Percentiles rank a stretch among this genome's conserved stretches.
phyloP scores from a whole-genome alignment of 805 yeast species.

The Ogataea sp. region DNA sequence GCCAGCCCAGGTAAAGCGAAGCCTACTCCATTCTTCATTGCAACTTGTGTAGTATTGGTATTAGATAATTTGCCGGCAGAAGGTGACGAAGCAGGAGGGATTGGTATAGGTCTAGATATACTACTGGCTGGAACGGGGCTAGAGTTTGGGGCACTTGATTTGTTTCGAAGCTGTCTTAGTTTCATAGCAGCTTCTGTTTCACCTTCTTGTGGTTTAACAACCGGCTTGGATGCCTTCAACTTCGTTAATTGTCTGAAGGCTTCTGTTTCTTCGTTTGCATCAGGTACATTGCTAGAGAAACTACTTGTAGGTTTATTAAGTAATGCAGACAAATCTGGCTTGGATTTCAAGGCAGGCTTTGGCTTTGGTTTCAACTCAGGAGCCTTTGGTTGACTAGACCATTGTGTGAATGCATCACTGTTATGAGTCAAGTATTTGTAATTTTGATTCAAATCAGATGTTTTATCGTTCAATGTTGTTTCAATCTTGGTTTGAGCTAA shows the following conservation, averaged over 20 bases:
- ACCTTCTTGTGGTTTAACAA: conserved; percentile 9
- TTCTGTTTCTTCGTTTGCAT: conserved; percentile 4
- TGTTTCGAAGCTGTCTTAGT: conserved; percentile 1
- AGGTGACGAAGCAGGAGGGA: not conserved
- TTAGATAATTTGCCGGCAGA: no score
- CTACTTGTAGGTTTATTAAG: no score
- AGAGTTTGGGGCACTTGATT: no score
- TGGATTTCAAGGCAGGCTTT: not conserved
- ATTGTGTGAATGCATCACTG: conserved; percentile 5
- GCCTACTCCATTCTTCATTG: conserved; percentile 2
- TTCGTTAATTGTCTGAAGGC: conserved; percentile 7
- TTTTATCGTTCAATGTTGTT: conserved; percentile 8
- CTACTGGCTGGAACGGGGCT: no score
- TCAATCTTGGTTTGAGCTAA: conserved; percentile 7
- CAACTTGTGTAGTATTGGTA: not conserved
- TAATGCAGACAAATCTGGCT: not conserved
- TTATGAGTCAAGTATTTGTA: conserved; percentile 6
- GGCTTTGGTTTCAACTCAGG: not conserved
- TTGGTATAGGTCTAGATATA: not conserved
- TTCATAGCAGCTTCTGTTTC: conserved; percentile 19
- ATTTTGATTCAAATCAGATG: conserved; percentile 6
- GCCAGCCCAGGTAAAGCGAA: conserved; percentile 17
- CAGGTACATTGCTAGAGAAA: no score
- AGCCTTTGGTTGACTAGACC: no score
- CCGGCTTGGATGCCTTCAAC: conserved; percentile 13